These are phyloP conservation scores for Pichia heedii DNA, from an alignment of 805 yeast species.

Conservation along the genomic window DNA sequence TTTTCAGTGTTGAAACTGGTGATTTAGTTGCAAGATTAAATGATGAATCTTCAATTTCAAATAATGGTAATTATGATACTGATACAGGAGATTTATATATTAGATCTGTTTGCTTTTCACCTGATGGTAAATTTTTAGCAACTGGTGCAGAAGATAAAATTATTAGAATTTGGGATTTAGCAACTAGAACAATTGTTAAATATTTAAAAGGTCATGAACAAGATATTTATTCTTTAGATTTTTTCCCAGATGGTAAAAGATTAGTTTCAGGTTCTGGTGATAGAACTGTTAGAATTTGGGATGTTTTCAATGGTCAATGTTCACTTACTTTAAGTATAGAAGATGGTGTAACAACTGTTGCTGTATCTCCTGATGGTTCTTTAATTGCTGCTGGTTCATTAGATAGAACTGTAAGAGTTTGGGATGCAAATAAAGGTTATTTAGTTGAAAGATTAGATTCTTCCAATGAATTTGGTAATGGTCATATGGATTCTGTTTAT, in stretches of 20 bases:
- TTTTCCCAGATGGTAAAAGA: constrained; percentile 88
- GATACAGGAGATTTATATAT: constrained; percentile 81
- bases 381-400: constrained; percentile 94
- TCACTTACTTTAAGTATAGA: constrained; percentile 82
- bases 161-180: constrained; percentile 93
- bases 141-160: constrained; percentile 89
- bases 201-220: constrained; percentile 92
- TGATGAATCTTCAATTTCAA: constrained; percentile 58
- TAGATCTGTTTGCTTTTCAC: constrained; percentile 92
- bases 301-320: constrained; percentile 81
- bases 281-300: constrained; percentile 95
- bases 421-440: constrained; percentile 92
- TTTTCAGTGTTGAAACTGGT: constrained; percentile 86
- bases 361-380: constrained; percentile 91
- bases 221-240: constrained; percentile 92
- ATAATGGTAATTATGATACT: constrained; percentile 40
- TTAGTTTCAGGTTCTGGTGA: constrained; percentile 95
- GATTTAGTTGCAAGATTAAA: constrained; percentile 77
- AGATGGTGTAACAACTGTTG: constrained; percentile 97
- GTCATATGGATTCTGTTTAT: constrained; percentile 94
- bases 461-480: constrained; percentile 80
- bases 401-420: constrained; percentile 90
- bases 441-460: constrained; percentile 87
- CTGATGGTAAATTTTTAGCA: constrained; percentile 87
- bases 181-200: constrained; percentile 75